phyloP scores from a whole-genome alignment of 495 filamentous ascomycete species.

The Corynascus novoguineensis region DNA sequence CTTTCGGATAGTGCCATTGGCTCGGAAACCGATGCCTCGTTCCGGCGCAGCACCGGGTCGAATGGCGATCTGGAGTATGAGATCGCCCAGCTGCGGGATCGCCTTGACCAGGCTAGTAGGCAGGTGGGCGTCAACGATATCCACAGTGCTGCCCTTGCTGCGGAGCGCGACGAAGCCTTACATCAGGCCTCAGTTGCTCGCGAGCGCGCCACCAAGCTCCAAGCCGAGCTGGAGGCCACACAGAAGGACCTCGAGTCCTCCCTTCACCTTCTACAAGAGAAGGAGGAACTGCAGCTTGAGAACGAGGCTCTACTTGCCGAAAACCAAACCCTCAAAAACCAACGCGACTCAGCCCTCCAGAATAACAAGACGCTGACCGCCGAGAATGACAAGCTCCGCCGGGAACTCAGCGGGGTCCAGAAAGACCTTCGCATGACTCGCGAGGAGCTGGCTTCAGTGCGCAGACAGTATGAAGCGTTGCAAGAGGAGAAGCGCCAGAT shows the following conservation, averaged over 20 bases:
- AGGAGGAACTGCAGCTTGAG: conserved; percentile 32
- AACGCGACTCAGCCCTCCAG: conserved; percentile 23
- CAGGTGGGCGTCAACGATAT: conserved; percentile 43
- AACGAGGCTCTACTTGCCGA: conserved; percentile 31
- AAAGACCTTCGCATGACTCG: conserved; percentile 33
- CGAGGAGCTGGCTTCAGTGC: conserved; percentile 32
- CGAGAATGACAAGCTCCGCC: conserved; percentile 36
- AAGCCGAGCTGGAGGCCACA: conserved; percentile 37
- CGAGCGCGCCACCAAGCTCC: conserved; percentile 40
- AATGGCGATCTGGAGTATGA: conserved; percentile 40
- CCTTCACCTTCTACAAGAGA: conserved; percentile 30
- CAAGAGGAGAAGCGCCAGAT: conserved; percentile 37
- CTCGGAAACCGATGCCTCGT: conserved; percentile 41
- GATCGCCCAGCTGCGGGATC: conserved; percentile 35
- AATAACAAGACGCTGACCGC: conserved; percentile 26
- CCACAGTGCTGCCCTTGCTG: conserved; percentile 40
- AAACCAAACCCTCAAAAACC: conserved; percentile 30
- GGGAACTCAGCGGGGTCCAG: conserved; percentile 32
- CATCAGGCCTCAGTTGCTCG: conserved; percentile 39
- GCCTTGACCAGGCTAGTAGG: conserved; percentile 43
- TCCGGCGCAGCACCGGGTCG: conserved; percentile 31
- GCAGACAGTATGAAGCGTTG: conserved; percentile 26
- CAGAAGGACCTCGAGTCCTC: conserved; percentile 34
- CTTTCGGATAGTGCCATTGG: conserved; percentile 41
- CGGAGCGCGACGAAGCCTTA: conserved; percentile 44